Evolutionary conservation across 2,329 filamentous ascomycete genomes (phyloP), one percentile per base, ranked within the genome.

Genomic region (Akanthomyces muscarius): DNA sequence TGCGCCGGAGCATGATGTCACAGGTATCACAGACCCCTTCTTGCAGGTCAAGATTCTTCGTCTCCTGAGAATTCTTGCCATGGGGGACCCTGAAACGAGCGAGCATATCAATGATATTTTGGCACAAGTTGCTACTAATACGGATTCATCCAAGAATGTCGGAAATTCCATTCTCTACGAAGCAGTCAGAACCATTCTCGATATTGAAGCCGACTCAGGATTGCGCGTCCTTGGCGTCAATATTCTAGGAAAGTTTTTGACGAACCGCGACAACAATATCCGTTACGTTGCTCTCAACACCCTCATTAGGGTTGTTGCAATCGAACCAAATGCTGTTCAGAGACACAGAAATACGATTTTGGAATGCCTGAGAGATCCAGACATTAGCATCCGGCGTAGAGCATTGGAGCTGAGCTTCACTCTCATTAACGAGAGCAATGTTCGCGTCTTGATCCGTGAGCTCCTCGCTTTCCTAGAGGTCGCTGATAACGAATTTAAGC

Each of bases 241-340:
- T 74, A 99, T 99, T 68, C 86, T 99, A 28, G 95, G 96, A 74
- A 99, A 98, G 74, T 99, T 99, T 78, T 79, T 99, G 66, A 89
- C 93, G n/a, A 99, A 99, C 80, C 89, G 94, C 69, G 95, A 99
- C 77, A 99, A 99, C 82, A 99, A 99, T 74, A 99, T 99, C 71
- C 89, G 95, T 75, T 99, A 99, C 72, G 95, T 99, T 58, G 95
- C 95, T 21, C 82, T 99, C 58, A 99, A 99, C 77, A 99, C 95
- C 0, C 81, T 99, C 56, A 96, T 97, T 78, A 98, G 97, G 77
- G 95, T 99, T 21, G 95, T 99, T 53, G 95, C 95, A 4, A 93
- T 99, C 55, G 95, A 99, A 74, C 95, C 95, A 16, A 98, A 98
- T 73, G 95, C 95, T 4, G 95, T 99, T 2, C 95, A 99, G 75